Conservation (phyloP, 2,329 filamentous ascomycete species). For the Colletotrichum agaves region DNA sequence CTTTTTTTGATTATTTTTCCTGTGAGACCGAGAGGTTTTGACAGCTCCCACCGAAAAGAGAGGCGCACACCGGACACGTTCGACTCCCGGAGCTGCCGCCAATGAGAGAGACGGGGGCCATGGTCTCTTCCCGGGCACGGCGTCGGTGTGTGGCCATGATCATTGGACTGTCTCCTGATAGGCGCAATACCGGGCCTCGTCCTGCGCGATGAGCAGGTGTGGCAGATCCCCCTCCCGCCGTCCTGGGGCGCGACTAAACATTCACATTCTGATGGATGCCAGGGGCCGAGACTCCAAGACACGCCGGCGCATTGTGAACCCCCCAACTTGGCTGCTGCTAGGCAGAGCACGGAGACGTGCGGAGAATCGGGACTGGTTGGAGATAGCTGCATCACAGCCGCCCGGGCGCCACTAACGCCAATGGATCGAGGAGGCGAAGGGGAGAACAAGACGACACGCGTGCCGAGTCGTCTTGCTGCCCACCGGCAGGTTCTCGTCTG, state of each 20-base stretch:
- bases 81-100: neutral
- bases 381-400: constrained; percentile 34
- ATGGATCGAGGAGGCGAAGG: constrained; percentile 6
- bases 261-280: neutral
- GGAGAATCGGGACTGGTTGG: constrained; percentile 30
- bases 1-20: too few relatives aligned
- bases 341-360: constrained; percentile 8
- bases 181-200: constrained; percentile 22
- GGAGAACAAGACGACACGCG: constrained; percentile 3
- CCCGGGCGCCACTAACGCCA: constrained; percentile 26
- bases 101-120: neutral
- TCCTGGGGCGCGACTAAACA: constrained; percentile 16
- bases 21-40: neutral
- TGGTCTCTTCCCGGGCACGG: neutral
- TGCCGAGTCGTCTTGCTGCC: neutral
- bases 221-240: constrained; percentile 29
- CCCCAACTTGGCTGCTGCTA: constrained; percentile 14
- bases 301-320: constrained; percentile 26
- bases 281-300: constrained; percentile 32
- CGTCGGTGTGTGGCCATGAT: neutral
- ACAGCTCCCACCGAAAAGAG: neutral
- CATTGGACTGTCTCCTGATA: constrained; percentile 19
- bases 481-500: neutral
- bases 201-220: constrained; percentile 16
- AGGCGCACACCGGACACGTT: neutral